These are phyloP conservation scores for Epicoccum nigrum DNA, from an alignment of 2,329 filamentous ascomycete species.

Conservation along the genomic window DNA sequence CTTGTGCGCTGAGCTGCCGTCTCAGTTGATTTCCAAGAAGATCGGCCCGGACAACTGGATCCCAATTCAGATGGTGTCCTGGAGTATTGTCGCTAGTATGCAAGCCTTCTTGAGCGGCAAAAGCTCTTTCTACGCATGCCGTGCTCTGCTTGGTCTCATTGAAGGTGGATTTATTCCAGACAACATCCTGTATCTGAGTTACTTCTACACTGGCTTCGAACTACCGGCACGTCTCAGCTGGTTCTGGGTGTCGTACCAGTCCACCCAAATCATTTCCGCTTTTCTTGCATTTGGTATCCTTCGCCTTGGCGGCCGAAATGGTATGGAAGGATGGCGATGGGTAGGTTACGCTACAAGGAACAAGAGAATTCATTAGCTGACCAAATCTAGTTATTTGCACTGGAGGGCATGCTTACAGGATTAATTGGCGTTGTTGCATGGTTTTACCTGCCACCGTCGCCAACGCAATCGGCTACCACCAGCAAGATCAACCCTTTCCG, in stretches of 20 bases:
- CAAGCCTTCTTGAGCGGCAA: constrained; percentile 70
- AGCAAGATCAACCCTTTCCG: constrained; percentile 53
- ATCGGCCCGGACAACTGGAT: constrained; percentile 55
- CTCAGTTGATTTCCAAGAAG: constrained; percentile 55
- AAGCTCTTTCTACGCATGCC: constrained; percentile 51
- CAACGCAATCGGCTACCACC: constrained; percentile 66
- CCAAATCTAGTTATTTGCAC: constrained; percentile 23
- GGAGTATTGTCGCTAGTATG: constrained; percentile 62
- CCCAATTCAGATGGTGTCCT: constrained; percentile 50
- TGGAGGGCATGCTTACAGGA: constrained; percentile 48
- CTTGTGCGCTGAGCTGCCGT: constrained; percentile 61
- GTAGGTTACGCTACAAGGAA: constrained; percentile 46
- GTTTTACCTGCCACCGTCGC: constrained; percentile 56
- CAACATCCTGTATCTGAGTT: constrained; percentile 71
- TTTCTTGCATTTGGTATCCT: constrained; percentile 64
- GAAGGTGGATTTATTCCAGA: constrained; percentile 65
- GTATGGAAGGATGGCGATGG: constrained; percentile 63
- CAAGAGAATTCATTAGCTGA: neutral
- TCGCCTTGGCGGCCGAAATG: constrained; percentile 55
- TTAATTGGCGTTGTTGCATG: constrained; percentile 45
- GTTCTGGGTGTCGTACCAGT: constrained; percentile 73
- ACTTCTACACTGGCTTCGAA: constrained; percentile 76
- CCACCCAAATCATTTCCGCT: constrained; percentile 61
- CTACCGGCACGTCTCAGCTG: constrained; percentile 69
- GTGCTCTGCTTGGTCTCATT: constrained; percentile 53